phyloP scores from a whole-genome alignment of 495 filamentous ascomycete genomes.

The Penicillium chermesinum region DNA sequence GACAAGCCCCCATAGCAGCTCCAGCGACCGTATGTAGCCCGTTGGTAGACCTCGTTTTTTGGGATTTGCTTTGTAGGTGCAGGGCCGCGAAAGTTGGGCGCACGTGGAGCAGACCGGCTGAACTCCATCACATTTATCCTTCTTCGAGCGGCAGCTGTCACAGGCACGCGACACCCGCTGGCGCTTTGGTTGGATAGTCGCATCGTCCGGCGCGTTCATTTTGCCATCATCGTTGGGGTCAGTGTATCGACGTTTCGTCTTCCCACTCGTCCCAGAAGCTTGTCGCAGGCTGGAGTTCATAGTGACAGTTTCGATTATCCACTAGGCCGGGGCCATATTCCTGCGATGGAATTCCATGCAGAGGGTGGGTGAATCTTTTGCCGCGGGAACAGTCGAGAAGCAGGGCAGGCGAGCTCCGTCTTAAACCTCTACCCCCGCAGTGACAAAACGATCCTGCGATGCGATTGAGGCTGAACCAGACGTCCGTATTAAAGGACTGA shows the following conservation, averaged over 20 bases:
- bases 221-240: conserved; percentile 31
- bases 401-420: conserved; percentile 10
- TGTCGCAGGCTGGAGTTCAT: conserved; percentile 43
- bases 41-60: conserved; percentile 60
- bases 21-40: conserved; percentile 39
- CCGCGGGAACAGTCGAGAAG: conserved; percentile 21
- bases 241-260: conserved; percentile 33
- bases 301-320: conserved; percentile 35
- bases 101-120: conserved; percentile 62
- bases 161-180: conserved; percentile 60
- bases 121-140: conserved; percentile 63
- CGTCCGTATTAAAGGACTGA: conserved; percentile 1
- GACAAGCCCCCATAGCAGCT: conserved; percentile 38
- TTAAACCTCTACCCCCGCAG: conserved; percentile 11
- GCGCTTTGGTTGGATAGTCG: conserved; percentile 31
- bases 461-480: background rate
- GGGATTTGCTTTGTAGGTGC: conserved; percentile 62
- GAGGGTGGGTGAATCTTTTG: conserved; percentile 31
- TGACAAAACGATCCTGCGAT: conserved; percentile 4
- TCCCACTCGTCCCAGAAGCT: conserved; percentile 27
- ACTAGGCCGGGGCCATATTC: conserved; percentile 32
- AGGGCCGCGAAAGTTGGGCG: conserved; percentile 51
- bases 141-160: conserved; percentile 60
- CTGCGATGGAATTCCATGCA: conserved; percentile 16
- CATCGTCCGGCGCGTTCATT: conserved; percentile 24